A percentile compares a stretch with the other conserved stretches of the same genome.
Conservation (phyloP, 1,284 basidiomycete genomes). For the Apiotrichum montevideense region DNA sequence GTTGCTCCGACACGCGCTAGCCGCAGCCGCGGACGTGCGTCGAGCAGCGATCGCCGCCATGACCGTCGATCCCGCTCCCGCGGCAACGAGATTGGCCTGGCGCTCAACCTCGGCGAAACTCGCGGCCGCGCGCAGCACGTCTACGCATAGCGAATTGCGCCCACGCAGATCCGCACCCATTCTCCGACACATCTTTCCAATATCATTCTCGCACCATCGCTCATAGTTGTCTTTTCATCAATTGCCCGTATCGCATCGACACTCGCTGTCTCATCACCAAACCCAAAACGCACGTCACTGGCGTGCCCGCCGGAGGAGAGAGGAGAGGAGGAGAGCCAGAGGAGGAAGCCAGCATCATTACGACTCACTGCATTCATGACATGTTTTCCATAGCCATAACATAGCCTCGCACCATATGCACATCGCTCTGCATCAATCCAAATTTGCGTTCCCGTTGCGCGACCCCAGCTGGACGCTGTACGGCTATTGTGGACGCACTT, state of each 20-base stretch:
- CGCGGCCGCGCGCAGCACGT: constrained; percentile 10
- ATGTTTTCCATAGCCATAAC: too few relatives aligned
- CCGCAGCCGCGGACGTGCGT: constrained; percentile 21
- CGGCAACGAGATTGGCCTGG: constrained; percentile 6
- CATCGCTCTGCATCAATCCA: background rate
- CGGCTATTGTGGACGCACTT: too few relatives aligned
- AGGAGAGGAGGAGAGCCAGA: background rate
- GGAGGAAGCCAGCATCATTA: background rate
- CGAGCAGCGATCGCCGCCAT: constrained; percentile 13
- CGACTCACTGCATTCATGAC: background rate
- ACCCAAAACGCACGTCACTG: background rate
- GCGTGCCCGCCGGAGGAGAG: background rate
- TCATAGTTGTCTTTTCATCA: too few relatives aligned
- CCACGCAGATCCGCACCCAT: too few relatives aligned
- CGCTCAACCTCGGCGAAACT: constrained; percentile 8
- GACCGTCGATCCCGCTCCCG: constrained; percentile 1
- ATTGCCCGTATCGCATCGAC: background rate
- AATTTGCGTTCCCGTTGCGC: too few relatives aligned
- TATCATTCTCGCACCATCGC: too few relatives aligned
- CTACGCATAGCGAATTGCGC: background rate
- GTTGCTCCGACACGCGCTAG: constrained; percentile 25
- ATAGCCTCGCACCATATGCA: background rate
- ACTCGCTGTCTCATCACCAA: background rate
- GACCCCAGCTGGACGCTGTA: too few relatives aligned
- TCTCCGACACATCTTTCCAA: too few relatives aligned